Evolutionary conservation across 805 yeast genomes (phyloP).

Genomic region (Candida germanica): DNA sequence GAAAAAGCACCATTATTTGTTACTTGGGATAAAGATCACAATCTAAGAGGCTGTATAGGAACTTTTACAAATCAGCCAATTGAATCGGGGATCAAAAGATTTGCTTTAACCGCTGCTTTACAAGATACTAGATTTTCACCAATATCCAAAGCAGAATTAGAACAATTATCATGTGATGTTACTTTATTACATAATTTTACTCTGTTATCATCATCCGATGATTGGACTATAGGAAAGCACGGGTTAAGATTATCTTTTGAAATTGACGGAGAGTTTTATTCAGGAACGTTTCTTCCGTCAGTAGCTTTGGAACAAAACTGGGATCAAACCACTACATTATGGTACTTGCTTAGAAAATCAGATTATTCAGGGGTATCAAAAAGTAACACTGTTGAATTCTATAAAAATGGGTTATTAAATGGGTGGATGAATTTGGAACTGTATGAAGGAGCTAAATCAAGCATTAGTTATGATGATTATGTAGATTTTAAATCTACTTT

Average conservation of each 20-base stretch:
- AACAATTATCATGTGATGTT: slow-evolving; percentile 52
- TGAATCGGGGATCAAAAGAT: slow-evolving; percentile 57
- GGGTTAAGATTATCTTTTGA: slow-evolving; percentile 67
- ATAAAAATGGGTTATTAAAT: slow-evolving; percentile 24
- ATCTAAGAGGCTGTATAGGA: slow-evolving; percentile 90
- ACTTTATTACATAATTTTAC: slow-evolving; percentile 64
- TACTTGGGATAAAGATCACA: slow-evolving; percentile 68
- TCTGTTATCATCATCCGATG: slow-evolving; percentile 47
- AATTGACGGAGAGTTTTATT: slow-evolving; percentile 35
- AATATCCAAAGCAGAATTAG: slow-evolving; percentile 52
- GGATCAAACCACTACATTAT: slow-evolving; percentile 69
- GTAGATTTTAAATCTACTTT: background rate
- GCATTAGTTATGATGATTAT: slow-evolving; percentile 24
- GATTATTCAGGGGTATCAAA: slow-evolving; percentile 34
- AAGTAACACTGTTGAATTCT: slow-evolving; percentile 21
- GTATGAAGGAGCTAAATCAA: slow-evolving; percentile 35
- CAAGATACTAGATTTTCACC: slow-evolving; percentile 79
- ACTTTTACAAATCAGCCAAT: slow-evolving; percentile 60
- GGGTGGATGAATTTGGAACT: slow-evolving; percentile 33
- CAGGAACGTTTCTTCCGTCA: slow-evolving; percentile 86
- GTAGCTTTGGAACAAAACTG: slow-evolving; percentile 88
- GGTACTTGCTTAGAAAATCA: slow-evolving; percentile 70
- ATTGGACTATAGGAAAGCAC: slow-evolving; percentile 82
- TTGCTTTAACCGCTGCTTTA: slow-evolving; percentile 61
- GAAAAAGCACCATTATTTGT: slow-evolving; percentile 66